Evolutionary conservation across 768 basidiomycete species (phyloP).

Genomic region (Leucogyrophana mollusca): DNA sequence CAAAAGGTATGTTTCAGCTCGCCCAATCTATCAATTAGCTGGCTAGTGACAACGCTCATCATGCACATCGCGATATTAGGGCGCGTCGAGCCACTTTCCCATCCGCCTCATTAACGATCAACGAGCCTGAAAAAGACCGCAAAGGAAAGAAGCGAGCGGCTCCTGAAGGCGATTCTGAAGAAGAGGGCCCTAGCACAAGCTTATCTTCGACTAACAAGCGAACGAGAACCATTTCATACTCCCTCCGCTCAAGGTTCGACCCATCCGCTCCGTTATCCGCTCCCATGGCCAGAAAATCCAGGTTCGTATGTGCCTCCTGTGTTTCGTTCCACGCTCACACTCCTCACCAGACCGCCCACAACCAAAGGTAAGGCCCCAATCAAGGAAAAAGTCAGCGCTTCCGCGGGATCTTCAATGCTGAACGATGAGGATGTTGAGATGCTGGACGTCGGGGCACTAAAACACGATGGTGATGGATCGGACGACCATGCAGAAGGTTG

Average conservation of each 20-base stretch:
- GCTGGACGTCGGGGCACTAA: slow-evolving; percentile 59
- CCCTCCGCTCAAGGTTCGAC: slow-evolving; percentile 60
- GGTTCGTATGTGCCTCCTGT: slow-evolving; percentile 38
- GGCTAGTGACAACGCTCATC: slow-evolving; percentile 24
- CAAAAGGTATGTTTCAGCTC: slow-evolving; percentile 57
- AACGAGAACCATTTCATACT: slow-evolving; percentile 59
- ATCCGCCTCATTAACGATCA: slow-evolving; percentile 53
- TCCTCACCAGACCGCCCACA: slow-evolving; percentile 40
- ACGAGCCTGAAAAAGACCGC: slow-evolving; percentile 70
- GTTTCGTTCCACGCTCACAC: slow-evolving; percentile 7
- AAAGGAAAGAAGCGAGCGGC: slow-evolving; percentile 95
- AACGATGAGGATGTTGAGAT: slow-evolving; percentile 78
- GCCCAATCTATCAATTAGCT: slow-evolving; percentile 6
- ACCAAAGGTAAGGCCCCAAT: slow-evolving; percentile 59
- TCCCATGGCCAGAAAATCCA: slow-evolving; percentile 77
- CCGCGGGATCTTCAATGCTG: slow-evolving; percentile 60
- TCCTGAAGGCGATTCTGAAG: slow-evolving; percentile 67
- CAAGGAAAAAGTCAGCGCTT: slow-evolving; percentile 56
- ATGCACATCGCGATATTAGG: slow-evolving; percentile 41
- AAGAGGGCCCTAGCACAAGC: slow-evolving; percentile 51
- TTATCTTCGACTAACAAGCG: slow-evolving; percentile 59
- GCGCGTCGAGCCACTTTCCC: slow-evolving; percentile 57
- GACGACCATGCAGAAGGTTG: slow-evolving; percentile 47
- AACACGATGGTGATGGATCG: slow-evolving; percentile 40
- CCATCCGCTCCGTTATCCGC: slow-evolving; percentile 38